Percentiles rank a stretch among this genome's conserved stretches.
Conservation (phyloP, 371 early-diverging fungal genomes). For the Lichtheimia hyalospora region DNA sequence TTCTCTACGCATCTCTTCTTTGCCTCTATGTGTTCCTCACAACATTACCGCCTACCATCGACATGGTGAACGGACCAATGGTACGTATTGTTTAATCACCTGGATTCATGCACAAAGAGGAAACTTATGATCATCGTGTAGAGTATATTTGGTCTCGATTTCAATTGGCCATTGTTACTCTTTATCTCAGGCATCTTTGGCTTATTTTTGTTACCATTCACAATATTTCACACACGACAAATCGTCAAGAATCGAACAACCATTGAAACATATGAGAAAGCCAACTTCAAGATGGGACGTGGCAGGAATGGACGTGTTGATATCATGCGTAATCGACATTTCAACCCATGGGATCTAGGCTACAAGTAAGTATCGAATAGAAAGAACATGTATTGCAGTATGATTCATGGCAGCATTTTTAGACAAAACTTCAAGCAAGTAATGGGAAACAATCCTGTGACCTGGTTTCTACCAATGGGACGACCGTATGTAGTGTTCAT, state of each 20-base stretch:
- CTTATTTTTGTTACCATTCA: constrained; percentile 56
- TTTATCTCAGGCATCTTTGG: constrained; percentile 63
- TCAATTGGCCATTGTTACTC: constrained; percentile 45
- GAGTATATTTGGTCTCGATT: constrained; percentile 38
- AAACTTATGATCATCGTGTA: background rate
- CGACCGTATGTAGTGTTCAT: constrained; percentile 38
- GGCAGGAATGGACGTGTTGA: constrained; percentile 21
- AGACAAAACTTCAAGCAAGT: constrained; percentile 56
- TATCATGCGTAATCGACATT: constrained; percentile 44
- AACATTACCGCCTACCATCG: constrained; percentile 30
- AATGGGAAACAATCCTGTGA: constrained; percentile 45
- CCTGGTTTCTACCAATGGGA: constrained; percentile 64
- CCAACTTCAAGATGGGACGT: constrained; percentile 38
- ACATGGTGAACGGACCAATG: constrained; percentile 34
- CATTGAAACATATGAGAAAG: constrained; percentile 64
- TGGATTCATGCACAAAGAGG: background rate
- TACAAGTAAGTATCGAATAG: constrained; percentile 32
- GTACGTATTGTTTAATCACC: constrained; percentile 11
- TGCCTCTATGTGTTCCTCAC: constrained; percentile 52
- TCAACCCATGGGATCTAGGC: constrained; percentile 68
- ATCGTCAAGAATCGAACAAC: constrained; percentile 64
- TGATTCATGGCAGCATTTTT: constrained; percentile 11
- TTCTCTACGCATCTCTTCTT: constrained; percentile 54
- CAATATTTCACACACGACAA: constrained; percentile 54
- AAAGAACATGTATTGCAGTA: constrained; percentile 61